phyloP scores from a whole-genome alignment of 2,329 filamentous ascomycete genomes.

The Colletotrichum simmondsii region DNA sequence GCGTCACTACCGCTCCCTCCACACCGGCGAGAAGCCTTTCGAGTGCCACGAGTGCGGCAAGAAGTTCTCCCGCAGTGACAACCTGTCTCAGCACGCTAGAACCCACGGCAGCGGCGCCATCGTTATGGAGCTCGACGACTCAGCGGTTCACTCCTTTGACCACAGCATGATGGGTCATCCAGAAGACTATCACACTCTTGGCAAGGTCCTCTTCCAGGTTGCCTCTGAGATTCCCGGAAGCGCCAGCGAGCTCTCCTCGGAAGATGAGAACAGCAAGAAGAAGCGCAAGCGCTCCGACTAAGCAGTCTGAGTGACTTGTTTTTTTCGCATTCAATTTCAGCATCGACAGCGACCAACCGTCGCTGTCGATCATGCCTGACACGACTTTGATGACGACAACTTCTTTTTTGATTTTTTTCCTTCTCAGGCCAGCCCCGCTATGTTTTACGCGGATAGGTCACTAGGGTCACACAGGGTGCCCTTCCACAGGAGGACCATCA shows the following conservation, averaged over 20 bases:
- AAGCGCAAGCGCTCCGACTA: constrained; percentile 85
- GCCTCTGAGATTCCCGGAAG: constrained; percentile 78
- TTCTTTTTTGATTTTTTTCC: constrained; percentile 21
- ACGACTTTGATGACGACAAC: constrained; percentile 42
- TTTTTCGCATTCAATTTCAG: constrained; percentile 31
- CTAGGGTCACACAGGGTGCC: constrained; percentile 38
- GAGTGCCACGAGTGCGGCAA: constrained; percentile 98
- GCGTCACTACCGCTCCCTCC: constrained; percentile 97
- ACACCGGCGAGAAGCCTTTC: constrained; percentile 98
- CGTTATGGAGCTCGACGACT: constrained; percentile 87
- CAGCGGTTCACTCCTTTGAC: constrained; percentile 61
- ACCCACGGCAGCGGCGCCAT: constrained; percentile 93
- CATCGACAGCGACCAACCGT: constrained; percentile 28
- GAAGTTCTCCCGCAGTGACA: constrained; percentile 98
- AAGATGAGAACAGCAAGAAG: constrained; percentile 65
- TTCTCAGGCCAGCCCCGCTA: constrained; percentile 33
- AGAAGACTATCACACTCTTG: constrained; percentile 75
- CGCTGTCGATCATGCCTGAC: constrained; percentile 42
- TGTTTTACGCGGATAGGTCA: constrained; percentile 43
- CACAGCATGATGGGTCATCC: constrained; percentile 52
- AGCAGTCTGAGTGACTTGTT: constrained; percentile 36
- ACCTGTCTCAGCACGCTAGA: constrained; percentile 93
- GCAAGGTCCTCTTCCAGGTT: constrained; percentile 85
- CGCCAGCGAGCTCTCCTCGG: constrained; percentile 66
- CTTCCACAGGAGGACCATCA: constrained; percentile 16